These are phyloP conservation scores for Auriscalpium microsporum DNA, from an alignment of 768 basidiomycete species.

Conservation along the genomic window DNA sequence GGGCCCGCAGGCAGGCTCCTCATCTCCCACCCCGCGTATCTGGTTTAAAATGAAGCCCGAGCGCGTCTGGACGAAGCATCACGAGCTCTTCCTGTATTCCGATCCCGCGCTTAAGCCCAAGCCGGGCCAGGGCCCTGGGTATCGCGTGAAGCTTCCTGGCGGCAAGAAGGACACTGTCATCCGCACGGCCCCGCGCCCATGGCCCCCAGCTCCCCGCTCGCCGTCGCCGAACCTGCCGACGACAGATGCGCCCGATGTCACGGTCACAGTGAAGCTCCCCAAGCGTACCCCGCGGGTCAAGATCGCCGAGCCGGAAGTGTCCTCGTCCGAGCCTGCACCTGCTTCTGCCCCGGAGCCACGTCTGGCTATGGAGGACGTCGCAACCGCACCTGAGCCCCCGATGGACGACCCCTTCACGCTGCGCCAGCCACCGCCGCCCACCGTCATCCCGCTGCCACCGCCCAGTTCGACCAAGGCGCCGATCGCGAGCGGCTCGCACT, in stretches of 20 bases:
- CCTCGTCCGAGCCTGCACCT: neutral
- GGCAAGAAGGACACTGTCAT: slow-evolving; percentile 31
- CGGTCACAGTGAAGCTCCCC: slow-evolving; percentile 50
- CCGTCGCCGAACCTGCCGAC: slow-evolving; percentile 15
- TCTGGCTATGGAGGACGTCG: slow-evolving; percentile 13
- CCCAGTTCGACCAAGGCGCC: slow-evolving; percentile 11
- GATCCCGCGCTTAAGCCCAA: slow-evolving; percentile 52
- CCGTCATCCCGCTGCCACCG: slow-evolving; percentile 24
- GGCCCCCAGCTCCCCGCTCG: slow-evolving; percentile 1
- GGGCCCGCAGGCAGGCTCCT: slow-evolving; percentile 22
- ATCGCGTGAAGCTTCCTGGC: slow-evolving; percentile 61
- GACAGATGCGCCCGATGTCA: slow-evolving; percentile 36
- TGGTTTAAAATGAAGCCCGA: slow-evolving; percentile 77
- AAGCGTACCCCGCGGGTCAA: slow-evolving; percentile 31
- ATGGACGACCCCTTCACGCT: slow-evolving; percentile 53
- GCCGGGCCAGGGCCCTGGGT: slow-evolving; percentile 42
- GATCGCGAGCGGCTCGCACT: neutral
- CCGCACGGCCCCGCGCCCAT: slow-evolving; percentile 26
- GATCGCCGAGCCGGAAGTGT: slow-evolving; percentile 11
- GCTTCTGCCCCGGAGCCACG: slow-evolving; percentile 1
- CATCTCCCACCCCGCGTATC: slow-evolving; percentile 28
- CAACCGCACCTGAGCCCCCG: slow-evolving; percentile 29
- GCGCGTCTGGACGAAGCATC: slow-evolving; percentile 75
- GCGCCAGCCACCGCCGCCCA: slow-evolving; percentile 38
- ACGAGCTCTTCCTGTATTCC: slow-evolving; percentile 64